phyloP scores from a whole-genome alignment of 495 filamentous ascomycete species.

The Neurospora sp. region DNA sequence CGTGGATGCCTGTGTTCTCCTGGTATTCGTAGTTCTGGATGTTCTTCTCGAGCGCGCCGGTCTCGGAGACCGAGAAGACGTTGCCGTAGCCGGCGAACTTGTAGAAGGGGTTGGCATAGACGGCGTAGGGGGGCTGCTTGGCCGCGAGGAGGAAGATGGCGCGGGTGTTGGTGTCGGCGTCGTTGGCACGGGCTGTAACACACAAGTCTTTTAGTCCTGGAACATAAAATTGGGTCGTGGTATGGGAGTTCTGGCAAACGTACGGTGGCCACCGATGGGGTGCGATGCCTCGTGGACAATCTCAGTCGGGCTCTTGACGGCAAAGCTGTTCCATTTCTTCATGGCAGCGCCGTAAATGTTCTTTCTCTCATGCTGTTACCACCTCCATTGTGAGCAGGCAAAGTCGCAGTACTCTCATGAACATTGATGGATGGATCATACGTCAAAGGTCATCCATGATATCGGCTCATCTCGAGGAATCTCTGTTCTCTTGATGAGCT shows the following conservation, averaged over 20 bases:
- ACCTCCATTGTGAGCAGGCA: conserved; percentile 15
- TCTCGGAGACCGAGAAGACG: conserved; percentile 56
- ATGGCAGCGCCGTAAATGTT: conserved; percentile 78
- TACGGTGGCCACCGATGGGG: conserved; percentile 48
- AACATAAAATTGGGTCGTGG: neutral
- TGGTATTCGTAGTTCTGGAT: conserved; percentile 73
- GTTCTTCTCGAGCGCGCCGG: conserved; percentile 54
- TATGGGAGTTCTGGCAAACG: conserved; percentile 7
- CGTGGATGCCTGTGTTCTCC: conserved; percentile 67
- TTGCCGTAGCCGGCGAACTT: conserved; percentile 70
- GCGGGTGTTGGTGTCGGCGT: conserved; percentile 62
- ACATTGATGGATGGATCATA: conserved; percentile 25
- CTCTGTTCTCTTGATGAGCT: conserved; percentile 64
- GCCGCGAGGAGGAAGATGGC: conserved; percentile 80
- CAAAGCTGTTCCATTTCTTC: conserved; percentile 81
- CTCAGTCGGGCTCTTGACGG: conserved; percentile 64
- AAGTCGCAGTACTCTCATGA: neutral
- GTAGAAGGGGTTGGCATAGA: conserved; percentile 85
- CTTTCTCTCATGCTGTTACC: conserved; percentile 56
- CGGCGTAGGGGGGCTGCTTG: conserved; percentile 61
- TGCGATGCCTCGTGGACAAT: conserved; percentile 67
- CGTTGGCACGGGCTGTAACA: conserved; percentile 50
- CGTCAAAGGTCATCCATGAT: conserved; percentile 83
- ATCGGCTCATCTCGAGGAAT: conserved; percentile 76
- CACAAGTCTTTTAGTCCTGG: neutral